Conservation (phyloP, 345 rosid species). For the Geranium rotundifolium region DNA sequence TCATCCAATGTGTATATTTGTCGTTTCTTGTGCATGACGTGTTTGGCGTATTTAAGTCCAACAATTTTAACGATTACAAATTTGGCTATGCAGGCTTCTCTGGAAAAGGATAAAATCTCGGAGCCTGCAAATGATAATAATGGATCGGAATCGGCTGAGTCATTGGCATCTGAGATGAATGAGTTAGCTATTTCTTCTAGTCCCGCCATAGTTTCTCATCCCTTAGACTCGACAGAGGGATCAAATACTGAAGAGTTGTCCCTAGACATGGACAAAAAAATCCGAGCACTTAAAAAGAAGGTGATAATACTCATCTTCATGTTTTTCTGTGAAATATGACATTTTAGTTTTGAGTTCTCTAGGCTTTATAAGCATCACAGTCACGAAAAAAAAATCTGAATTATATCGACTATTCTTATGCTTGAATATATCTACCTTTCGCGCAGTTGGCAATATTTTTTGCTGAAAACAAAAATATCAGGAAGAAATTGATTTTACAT, state of each 20-base stretch:
- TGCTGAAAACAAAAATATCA: no score
- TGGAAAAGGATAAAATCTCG: constrained; percentile 47
- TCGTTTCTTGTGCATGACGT: neutral
- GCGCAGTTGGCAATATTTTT: no score
- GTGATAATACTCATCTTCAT: constrained; percentile 19
- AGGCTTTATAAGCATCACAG: no score
- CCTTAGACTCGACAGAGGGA: constrained; percentile 28
- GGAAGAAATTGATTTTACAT: no score
- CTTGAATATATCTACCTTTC: no score
- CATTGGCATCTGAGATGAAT: constrained; percentile 56
- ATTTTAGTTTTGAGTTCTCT: no score
- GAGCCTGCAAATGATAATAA: constrained; percentile 26
- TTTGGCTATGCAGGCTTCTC: constrained; percentile 47
- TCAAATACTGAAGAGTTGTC: constrained; percentile 22
- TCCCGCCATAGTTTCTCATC: constrained; percentile 18
- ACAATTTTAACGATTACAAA: neutral
- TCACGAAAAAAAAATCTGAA: no score
- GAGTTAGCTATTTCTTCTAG: constrained; percentile 52
- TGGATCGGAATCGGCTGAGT: constrained; percentile 35
- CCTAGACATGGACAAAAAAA: constrained; percentile 69
- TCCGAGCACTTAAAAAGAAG: constrained; percentile 85
- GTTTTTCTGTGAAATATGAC: no score
- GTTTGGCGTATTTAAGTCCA: neutral
- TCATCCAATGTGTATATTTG: neutral
- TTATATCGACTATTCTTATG: no score